A percentile compares a stretch with the other conserved stretches of the same genome.
Conservation (phyloP, 371 early-diverging fungal species). For the Umbelopsis sp. region DNA sequence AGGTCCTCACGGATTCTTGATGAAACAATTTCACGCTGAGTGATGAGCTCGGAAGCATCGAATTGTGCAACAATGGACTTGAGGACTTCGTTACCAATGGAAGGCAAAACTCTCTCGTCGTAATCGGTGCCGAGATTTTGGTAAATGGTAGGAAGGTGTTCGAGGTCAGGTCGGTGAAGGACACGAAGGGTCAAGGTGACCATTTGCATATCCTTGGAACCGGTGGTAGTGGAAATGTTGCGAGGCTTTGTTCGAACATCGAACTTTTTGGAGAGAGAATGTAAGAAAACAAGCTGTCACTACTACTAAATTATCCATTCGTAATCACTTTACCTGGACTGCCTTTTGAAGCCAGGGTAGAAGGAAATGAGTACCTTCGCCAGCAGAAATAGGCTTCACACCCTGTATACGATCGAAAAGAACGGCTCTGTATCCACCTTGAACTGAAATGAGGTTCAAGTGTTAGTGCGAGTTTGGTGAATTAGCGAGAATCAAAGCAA, state of each 20-base stretch:
- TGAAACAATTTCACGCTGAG: constrained; percentile 97
- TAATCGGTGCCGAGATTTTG: constrained; percentile 94
- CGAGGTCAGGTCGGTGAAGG: constrained; percentile 88
- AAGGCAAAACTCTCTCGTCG: constrained; percentile 97
- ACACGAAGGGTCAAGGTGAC: constrained; percentile 93
- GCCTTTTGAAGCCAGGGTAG: constrained; percentile 91
- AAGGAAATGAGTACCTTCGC: constrained; percentile 97
- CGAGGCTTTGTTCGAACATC: constrained; percentile 95
- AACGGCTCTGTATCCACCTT: constrained; percentile 96
- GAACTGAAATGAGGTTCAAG: constrained; percentile 59
- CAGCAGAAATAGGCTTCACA: constrained; percentile 77
- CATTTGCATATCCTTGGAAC: constrained; percentile 90
- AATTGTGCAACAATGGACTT: constrained; percentile 99
- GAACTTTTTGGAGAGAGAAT: constrained; percentile 35
- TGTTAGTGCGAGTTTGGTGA: neutral
- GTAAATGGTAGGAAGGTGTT: constrained; percentile 82
- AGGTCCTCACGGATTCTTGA: constrained; percentile 94
- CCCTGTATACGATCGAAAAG: constrained; percentile 96
- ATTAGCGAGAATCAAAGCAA: neutral
- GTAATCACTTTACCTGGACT: constrained; percentile 31
- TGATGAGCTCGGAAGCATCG: constrained; percentile 96
- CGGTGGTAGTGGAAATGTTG: constrained; percentile 95
- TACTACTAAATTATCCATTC: too few relatives aligned
- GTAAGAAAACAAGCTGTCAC: neutral
- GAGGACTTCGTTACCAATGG: constrained; percentile 98